Evolutionary conservation across 352 stramenopile species (phyloP).

Genomic region (Aphanomyces stellatus): DNA sequence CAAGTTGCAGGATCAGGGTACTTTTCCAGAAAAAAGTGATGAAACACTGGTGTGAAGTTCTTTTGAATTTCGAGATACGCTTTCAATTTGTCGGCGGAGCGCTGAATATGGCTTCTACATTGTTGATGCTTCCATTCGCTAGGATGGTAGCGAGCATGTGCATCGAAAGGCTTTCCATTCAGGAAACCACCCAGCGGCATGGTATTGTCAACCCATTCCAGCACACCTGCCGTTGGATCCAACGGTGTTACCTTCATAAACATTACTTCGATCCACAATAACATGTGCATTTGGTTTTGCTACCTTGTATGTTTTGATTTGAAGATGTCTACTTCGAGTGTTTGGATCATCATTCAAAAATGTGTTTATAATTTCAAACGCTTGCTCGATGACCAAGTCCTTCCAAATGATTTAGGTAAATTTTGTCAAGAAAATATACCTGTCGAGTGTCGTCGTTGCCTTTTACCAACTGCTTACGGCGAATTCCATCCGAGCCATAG

Average conservation of each 20-base stretch:
- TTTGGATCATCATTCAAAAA: constrained; percentile 65
- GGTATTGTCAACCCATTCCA: constrained; percentile 98
- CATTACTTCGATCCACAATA: neutral
- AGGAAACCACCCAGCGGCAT: constrained; percentile 92
- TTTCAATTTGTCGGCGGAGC: constrained; percentile 58
- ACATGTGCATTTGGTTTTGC: neutral
- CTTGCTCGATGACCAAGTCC: constrained; percentile 86
- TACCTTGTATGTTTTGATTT: constrained; percentile 96
- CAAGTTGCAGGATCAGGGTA: constrained; percentile 93
- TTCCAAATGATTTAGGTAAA: constrained; percentile 7
- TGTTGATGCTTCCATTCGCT: constrained; percentile 87
- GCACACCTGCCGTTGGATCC: constrained; percentile 88
- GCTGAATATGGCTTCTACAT: constrained; percentile 74
- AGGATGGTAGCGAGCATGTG: constrained; percentile 93
- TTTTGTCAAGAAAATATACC: neutral
- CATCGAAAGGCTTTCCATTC: constrained; percentile 48
- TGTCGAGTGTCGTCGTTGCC: constrained; percentile 83
- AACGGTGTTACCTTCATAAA: constrained; percentile 37
- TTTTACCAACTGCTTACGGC: constrained; percentile 96
- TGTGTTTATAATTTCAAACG: constrained; percentile 85
- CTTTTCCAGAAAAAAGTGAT: constrained; percentile 97
- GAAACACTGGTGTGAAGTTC: constrained; percentile 96
- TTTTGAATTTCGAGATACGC: constrained; percentile 87
- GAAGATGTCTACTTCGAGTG: constrained; percentile 60
- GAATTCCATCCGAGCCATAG: constrained; percentile 85